Base-by-base conservation (phyloP, 352 stramenopile genomes). In the Phytophthora cryptogea region DNA sequence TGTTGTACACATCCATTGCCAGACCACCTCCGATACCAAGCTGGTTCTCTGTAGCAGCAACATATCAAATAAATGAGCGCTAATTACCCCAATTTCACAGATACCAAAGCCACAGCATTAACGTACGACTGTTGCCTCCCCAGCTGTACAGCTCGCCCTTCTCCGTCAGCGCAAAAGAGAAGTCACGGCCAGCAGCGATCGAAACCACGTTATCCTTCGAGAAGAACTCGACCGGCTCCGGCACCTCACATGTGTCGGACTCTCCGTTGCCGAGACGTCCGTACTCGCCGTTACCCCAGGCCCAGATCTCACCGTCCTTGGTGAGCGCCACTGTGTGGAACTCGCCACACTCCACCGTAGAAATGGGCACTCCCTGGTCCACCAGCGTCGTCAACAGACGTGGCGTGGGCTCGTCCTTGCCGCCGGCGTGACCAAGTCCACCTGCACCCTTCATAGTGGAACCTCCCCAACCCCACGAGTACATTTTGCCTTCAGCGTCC, bases 1-100 rank as follows among this genome's bases (percentile, higher is more conserved):
- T 97, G 71, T 93, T 92, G 83, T 97, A 97, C 31, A 97, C 84
- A 59, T 98, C 92, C 81, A 98, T 95, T 20, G 85, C 74, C 27
- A 98, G 55, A 10, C 90, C 88, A 14, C 90, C 90, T 14, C 90
- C 90, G 28, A 97, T 81, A 20, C 91, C 91, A 28, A 97, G 58
- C 62, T 97, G 91, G 59, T 90, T 92, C 63, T 95, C 86, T 94
- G 58, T 37, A 60, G 4, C 42, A 53, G 26, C 48, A 14, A 4
- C 35, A 51, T 23, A 60, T 49, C 35, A 40, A 51, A 27, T 20
- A 42, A 20, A 23, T 70, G n/a, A 64, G 20, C 31, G 48, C 35
- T 23, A 56, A 47, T 23, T 13, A 43, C 20, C 6, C 27, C 13
- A 28, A 20, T 16, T 32, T 26, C 27, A 49, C 33, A 42, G 1